Percentiles rank a stretch among this genome's conserved stretches.
Conservation (phyloP, 148 eudicot species). For the Chenopodium quinoa region DNA sequence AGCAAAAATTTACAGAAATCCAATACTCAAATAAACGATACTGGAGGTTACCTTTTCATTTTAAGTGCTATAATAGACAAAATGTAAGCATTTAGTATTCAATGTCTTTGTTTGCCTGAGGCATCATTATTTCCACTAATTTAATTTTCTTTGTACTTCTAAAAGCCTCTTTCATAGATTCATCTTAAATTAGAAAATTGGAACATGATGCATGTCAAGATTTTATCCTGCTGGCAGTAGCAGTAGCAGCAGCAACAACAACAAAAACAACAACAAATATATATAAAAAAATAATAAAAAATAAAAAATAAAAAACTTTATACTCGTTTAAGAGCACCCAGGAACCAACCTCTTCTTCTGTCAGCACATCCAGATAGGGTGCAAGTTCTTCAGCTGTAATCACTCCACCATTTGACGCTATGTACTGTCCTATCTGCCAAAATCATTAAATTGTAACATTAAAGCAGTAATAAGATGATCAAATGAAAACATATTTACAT, state of each 20-base stretch:
- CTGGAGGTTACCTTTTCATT: not conserved
- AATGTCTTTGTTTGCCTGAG: not conserved
- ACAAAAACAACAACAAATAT: no score
- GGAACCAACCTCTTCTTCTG: conserved; percentile 40
- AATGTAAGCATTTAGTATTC: not conserved
- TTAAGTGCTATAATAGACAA: not conserved
- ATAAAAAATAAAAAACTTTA: not conserved
- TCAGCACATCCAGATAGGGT: conserved; percentile 83
- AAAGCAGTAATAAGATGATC: not conserved
- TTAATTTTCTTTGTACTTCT: not conserved
- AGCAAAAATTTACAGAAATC: not conserved
- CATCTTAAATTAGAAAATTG: not conserved
- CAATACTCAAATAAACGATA: not conserved
- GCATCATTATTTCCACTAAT: not conserved
- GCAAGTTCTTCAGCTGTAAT: conserved; percentile 97
- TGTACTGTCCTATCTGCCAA: conserved; percentile 81
- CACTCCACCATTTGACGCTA: conserved; percentile 85
- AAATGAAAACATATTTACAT: not conserved
- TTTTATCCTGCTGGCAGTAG: not conserved
- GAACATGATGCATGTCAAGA: not conserved
- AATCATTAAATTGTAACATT: not conserved
- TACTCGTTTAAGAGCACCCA: not conserved
- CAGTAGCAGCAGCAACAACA: not conserved
- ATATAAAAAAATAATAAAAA: no score
- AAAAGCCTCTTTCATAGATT: not conserved